Evolutionary conservation across 495 filamentous ascomycete genomes (phyloP).

Genomic region (Staphylotrichum longicolle): DNA sequence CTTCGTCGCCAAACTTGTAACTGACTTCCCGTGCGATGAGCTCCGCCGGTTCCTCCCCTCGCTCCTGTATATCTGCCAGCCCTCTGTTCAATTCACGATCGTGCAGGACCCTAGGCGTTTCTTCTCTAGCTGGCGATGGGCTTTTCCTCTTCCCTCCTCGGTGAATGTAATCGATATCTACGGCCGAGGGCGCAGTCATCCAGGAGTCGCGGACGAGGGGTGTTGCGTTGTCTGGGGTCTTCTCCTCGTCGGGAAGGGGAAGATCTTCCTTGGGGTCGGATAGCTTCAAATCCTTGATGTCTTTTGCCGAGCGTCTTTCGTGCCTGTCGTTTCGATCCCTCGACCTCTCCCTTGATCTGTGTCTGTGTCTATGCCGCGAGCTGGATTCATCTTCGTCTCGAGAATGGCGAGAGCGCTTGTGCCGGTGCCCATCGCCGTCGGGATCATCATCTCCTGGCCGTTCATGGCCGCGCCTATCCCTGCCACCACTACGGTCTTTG

Average conservation of each 20-base stretch:
- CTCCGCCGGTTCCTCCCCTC: neutral
- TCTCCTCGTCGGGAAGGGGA: constrained; percentile 47
- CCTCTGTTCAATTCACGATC: constrained; percentile 73
- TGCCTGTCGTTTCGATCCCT: constrained; percentile 21
- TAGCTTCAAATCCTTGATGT: constrained; percentile 38
- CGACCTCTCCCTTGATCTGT: constrained; percentile 22
- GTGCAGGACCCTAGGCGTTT: constrained; percentile 75
- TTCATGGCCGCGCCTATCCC: constrained; percentile 28
- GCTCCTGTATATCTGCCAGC: constrained; percentile 53
- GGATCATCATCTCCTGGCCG: constrained; percentile 43
- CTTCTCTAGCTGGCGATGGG: constrained; percentile 55
- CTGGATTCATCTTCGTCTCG: constrained; percentile 39
- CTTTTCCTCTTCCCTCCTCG: constrained; percentile 53
- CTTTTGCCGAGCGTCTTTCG: constrained; percentile 21
- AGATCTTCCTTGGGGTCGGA: constrained; percentile 50
- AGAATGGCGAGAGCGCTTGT: constrained; percentile 50
- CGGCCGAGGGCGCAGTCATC: constrained; percentile 84
- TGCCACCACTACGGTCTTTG: constrained; percentile 28
- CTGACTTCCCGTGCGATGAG: constrained; percentile 57
- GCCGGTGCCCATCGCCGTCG: constrained; percentile 41
- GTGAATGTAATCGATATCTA: constrained; percentile 84
- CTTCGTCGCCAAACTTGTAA: constrained; percentile 88
- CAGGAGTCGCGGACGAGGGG: constrained; percentile 67
- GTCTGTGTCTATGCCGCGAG: constrained; percentile 32
- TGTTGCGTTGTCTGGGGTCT: constrained; percentile 29